Evolutionary conservation across 2,329 filamentous ascomycete species (phyloP), one percentile per base, ranked within the genome.

Genomic region (Fusarium xylarioides): DNA sequence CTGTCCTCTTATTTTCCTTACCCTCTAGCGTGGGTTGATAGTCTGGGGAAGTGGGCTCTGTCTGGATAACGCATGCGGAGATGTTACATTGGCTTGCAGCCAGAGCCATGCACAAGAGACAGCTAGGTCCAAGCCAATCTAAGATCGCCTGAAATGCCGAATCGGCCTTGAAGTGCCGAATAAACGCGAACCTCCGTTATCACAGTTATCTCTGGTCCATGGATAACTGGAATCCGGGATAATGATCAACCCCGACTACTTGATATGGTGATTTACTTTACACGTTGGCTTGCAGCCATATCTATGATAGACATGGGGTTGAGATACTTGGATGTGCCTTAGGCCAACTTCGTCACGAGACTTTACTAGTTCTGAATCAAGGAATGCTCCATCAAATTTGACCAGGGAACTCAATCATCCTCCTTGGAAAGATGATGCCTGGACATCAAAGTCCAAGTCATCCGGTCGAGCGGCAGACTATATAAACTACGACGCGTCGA

Each of bases 401-500:
- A 10, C 40, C 19, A 10, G 7, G 11, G 37, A n/a, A 7, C 30
- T 23, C 19, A 19, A 58, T 19, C 1, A 16, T 4, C 11, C 23
- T 50, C 19, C 34, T 28, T 14, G 15, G 15, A 19, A 49, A 7
- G 1, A 28, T 30, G 15, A 19, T 26, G 14, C 23, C 47, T 56
- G 44, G 53, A 61, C 23, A 28, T 32, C 47, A 11, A 46, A 52
- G 7, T 52, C 38, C 44, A 35, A 30, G 23, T 26, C 52, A 18
- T 26, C 43, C 64, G 64, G 64, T 46, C 64, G 64, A 67, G 10
- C 44, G 63, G 64, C 21, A 61, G 26, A 21, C 34, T 53, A 38
- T 32, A 30, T 52, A 52, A 26, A 28, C 16, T 21, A 11, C 35
- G 23, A 30, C 15, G 4, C 19, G 38, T 42, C 53, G 44, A 67